These are phyloP conservation scores for Stachybotrys chlorohalonatus DNA, from an alignment of 2,329 filamentous ascomycete genomes.

Conservation along the genomic window DNA sequence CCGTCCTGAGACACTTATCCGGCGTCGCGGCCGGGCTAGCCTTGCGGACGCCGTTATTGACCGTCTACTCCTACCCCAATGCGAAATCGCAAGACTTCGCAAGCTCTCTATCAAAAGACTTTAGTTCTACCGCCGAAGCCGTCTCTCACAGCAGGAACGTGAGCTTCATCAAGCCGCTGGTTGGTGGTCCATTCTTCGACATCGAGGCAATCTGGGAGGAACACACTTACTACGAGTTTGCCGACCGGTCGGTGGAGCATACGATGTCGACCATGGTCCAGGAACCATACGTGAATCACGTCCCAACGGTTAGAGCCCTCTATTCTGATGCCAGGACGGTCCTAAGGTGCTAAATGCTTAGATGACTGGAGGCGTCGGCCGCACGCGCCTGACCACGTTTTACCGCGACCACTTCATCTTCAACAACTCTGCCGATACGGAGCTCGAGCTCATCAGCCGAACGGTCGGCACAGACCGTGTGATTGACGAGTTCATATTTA, in stretches of 20 bases:
- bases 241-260: conserved; percentile 54
- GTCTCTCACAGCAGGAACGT: conserved; percentile 59
- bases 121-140: conserved; percentile 42
- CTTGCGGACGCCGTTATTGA: conserved; percentile 1
- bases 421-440: conserved; percentile 58
- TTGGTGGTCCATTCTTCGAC: conserved; percentile 60
- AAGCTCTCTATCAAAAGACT: conserved; percentile 39
- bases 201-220: conserved; percentile 74
- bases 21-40: conserved; percentile 4
- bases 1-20: conserved; percentile 9
- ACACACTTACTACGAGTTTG: conserved; percentile 65
- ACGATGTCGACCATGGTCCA: conserved; percentile 79
- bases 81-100: conserved; percentile 28
- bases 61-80: conserved; percentile 30
- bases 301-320: conserved; percentile 48
- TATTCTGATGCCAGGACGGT: background rate
- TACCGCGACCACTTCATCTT: conserved; percentile 70
- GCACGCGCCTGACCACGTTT: conserved; percentile 53
- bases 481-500: conserved; percentile 61
- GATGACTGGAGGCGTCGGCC: conserved; percentile 61
- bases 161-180: conserved; percentile 52
- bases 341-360: conserved; percentile 7
- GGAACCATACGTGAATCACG: conserved; percentile 71
- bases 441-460: conserved; percentile 60
- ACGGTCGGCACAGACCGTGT: conserved; percentile 65